phyloP scores from a whole-genome alignment of 768 basidiomycete species.

The Xanthoconium purpureum region DNA sequence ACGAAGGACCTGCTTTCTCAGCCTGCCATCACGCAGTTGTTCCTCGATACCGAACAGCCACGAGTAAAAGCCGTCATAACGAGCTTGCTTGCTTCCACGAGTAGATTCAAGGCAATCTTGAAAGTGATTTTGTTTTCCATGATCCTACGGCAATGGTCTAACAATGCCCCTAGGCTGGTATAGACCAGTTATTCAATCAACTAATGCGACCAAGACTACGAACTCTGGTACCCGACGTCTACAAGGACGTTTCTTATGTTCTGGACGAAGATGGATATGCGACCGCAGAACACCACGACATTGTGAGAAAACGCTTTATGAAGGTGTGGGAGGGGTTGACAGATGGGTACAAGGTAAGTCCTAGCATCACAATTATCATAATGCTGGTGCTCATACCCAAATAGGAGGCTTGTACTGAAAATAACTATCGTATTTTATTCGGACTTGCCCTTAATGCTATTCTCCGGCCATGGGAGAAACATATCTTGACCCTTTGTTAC shows the following conservation, averaged over 20 bases:
- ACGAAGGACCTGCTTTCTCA: constrained; percentile 60
- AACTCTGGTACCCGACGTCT: constrained; percentile 79
- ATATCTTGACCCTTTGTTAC: constrained; percentile 73
- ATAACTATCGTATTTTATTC: constrained; percentile 85
- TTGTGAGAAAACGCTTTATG: constrained; percentile 86
- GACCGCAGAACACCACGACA: constrained; percentile 79
- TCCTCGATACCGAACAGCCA: constrained; percentile 54
- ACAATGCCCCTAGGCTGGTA: constrained; percentile 52
- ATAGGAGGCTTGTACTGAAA: constrained; percentile 84
- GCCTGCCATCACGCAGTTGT: constrained; percentile 61
- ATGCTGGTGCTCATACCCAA: constrained; percentile 1
- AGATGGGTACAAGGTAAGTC: constrained; percentile 78
- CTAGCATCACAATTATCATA: neutral
- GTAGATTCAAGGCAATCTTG: constrained; percentile 68
- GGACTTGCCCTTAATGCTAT: constrained; percentile 81
- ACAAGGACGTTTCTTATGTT: constrained; percentile 85
- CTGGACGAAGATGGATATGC: constrained; percentile 88
- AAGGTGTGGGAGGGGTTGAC: constrained; percentile 84
- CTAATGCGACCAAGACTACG: constrained; percentile 84
- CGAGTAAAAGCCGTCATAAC: constrained; percentile 47
- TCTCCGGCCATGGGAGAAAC: constrained; percentile 95
- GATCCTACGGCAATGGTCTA: neutral
- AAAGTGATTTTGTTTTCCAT: constrained; percentile 50
- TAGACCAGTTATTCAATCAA: constrained; percentile 96
- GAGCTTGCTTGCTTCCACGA: constrained; percentile 50